These are phyloP conservation scores for Trichophyton simii DNA, from an alignment of 2,329 filamentous ascomycete species.

Conservation along the genomic window DNA sequence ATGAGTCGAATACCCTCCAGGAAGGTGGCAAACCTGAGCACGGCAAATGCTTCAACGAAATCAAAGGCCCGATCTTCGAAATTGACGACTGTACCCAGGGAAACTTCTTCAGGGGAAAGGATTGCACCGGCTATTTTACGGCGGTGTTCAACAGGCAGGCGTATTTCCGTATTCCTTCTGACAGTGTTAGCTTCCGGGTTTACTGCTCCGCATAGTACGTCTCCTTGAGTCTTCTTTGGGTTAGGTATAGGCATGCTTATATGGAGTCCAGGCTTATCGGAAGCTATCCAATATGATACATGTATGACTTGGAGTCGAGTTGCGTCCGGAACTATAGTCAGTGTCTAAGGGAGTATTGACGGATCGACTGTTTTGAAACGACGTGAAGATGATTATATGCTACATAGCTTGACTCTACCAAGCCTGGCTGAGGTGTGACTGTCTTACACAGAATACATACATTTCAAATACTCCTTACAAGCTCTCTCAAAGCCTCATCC, in stretches of 20 bases:
- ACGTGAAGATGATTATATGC: not conserved
- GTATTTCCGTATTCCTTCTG: not conserved
- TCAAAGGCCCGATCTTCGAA: not conserved
- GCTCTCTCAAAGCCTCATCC: not conserved
- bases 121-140: not conserved
- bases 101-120: not conserved
- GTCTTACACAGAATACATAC: not conserved
- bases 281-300: too few species aligned
- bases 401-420: not conserved
- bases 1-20: not conserved
- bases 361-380: not conserved
- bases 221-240: not conserved
- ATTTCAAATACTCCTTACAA: not conserved
- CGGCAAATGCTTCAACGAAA: not conserved
- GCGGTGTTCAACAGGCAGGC: not conserved
- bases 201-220: not conserved
- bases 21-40: not conserved
- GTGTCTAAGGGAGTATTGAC: not conserved
- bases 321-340: not conserved
- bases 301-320: too few species aligned
- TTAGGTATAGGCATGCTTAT: not conserved
- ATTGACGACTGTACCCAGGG: not conserved
- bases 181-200: not conserved
- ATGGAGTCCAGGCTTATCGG: not conserved
- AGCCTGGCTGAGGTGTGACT: not conserved